Conservation (phyloP, 805 yeast genomes). For the Osmozyma mogii region DNA sequence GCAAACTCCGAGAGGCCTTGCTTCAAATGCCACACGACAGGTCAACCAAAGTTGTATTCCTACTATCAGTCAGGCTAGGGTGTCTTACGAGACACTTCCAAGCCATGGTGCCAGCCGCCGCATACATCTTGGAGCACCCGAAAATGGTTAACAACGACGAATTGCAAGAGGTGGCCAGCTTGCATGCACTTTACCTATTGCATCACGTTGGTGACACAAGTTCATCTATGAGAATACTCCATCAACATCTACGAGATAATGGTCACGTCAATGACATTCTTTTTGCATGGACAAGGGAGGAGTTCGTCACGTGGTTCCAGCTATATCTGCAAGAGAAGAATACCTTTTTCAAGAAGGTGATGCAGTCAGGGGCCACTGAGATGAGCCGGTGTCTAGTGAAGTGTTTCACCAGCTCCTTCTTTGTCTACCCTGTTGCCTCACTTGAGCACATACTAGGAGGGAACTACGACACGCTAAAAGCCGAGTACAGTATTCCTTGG, state of each 20-base stretch:
- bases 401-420: slow-evolving; percentile 26
- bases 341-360: slow-evolving; percentile 23
- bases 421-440: slow-evolving; percentile 21
- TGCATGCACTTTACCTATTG: slow-evolving; percentile 37
- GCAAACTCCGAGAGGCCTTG: slow-evolving; percentile 52
- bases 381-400: slow-evolving; percentile 26
- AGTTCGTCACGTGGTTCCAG: slow-evolving; percentile 23
- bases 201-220: slow-evolving; percentile 31
- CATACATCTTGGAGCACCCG: slow-evolving; percentile 28
- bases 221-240: slow-evolving; percentile 24
- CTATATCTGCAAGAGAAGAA: slow-evolving; percentile 26
- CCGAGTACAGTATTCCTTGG: slow-evolving; percentile 24
- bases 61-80: slow-evolving; percentile 40
- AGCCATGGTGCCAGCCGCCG: slow-evolving; percentile 48
- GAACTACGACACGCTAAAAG: slow-evolving; percentile 13
- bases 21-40: slow-evolving; percentile 27
- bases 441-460: slow-evolving; percentile 17
- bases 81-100: slow-evolving; percentile 41
- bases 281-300: slow-evolving; percentile 21
- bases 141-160: slow-evolving; percentile 22
- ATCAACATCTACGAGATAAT: slow-evolving; percentile 16
- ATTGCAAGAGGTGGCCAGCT: slow-evolving; percentile 30
- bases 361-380: slow-evolving; percentile 34
- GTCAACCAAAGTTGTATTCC: slow-evolving; percentile 38
- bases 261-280: slow-evolving; percentile 11